phyloP scores from a whole-genome alignment of 2,329 filamentous ascomycete genomes.

The Colletotrichum filicis region DNA sequence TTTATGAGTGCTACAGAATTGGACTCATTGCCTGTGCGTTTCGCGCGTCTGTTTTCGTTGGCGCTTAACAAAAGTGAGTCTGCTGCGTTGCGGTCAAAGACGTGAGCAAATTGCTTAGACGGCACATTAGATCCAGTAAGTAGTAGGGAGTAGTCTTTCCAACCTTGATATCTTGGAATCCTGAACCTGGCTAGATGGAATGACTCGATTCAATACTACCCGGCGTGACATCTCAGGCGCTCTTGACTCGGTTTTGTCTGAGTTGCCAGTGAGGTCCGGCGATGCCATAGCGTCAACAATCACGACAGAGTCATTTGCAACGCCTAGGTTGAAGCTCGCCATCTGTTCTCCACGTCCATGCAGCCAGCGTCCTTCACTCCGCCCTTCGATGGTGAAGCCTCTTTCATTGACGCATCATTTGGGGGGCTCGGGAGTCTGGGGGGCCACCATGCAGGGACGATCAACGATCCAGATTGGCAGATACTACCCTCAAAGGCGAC shows the following conservation, averaged over 20 bases:
- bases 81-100: neutral
- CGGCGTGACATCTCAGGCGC: neutral
- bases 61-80: neutral
- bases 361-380: neutral
- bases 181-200: neutral
- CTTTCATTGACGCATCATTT: neutral
- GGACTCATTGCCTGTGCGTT: neutral
- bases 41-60: conserved; percentile 3
- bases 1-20: neutral
- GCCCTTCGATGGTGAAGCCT: neutral
- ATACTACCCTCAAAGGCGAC: neutral
- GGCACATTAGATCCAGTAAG: no score
- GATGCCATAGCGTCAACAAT: neutral
- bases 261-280: neutral
- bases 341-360: neutral
- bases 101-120: neutral
- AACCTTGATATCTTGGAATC: no score
- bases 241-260: neutral
- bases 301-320: neutral
- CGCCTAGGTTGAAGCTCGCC: neutral
- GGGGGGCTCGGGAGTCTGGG: no score
- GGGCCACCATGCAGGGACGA: neutral
- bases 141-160: no score
- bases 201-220: neutral
- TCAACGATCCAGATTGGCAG: neutral